phyloP scores from a whole-genome alignment of 1,284 basidiomycete genomes.

The Puccinia polysora region DNA sequence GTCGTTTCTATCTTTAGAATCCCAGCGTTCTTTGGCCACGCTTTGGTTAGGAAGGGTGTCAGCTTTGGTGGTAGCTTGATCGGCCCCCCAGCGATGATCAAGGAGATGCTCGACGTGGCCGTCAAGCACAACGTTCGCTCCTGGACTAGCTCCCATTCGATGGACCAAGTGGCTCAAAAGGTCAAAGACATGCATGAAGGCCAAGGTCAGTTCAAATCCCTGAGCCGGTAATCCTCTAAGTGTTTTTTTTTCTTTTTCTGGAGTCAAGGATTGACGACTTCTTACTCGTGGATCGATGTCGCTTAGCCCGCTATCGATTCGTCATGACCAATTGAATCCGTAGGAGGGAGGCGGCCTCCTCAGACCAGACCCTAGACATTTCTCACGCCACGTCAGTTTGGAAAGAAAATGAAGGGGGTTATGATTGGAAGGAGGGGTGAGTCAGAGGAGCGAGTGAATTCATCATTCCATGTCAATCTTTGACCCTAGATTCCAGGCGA shows the following conservation, averaged over 20 bases:
- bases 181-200: constrained; percentile 34
- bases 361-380: too few relatives aligned
- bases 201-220: background rate
- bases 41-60: constrained; percentile 31
- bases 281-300: background rate
- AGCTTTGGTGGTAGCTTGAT: constrained; percentile 39
- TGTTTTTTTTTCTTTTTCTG: background rate
- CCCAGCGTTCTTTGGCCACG: constrained; percentile 33
- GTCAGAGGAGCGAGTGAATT: too few relatives aligned
- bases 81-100: constrained; percentile 29
- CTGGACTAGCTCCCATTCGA: constrained; percentile 28
- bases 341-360: too few relatives aligned
- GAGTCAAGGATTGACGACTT: background rate
- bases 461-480: too few relatives aligned
- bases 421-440: too few relatives aligned
- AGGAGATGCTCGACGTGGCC: constrained; percentile 42
- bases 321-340: constrained; percentile 26
- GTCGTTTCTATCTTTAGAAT: background rate
- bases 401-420: too few relatives aligned
- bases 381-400: too few relatives aligned
- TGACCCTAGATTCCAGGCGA: too few relatives aligned
- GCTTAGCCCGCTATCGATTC: constrained; percentile 15
- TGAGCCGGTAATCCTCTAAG: background rate
- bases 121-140: constrained; percentile 36
- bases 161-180: constrained; percentile 35